Base-by-base conservation (phyloP, 2,329 filamentous ascomycete species). In the Cytospora piceicola region DNA sequence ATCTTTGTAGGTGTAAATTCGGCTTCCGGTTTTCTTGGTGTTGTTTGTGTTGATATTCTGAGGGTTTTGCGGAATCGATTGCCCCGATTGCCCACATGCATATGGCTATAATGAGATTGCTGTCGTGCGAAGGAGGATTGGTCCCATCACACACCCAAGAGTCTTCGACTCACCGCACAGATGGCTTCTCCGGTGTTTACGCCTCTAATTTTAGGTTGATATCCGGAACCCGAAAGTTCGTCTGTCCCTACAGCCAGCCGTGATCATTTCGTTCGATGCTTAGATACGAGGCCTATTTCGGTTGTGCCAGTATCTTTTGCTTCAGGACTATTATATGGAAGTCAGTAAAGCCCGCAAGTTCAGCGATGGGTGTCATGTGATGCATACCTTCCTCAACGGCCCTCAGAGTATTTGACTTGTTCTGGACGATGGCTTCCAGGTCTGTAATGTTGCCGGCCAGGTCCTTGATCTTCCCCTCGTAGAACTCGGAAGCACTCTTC, bases 351-450 rank as follows among this genome's bases (percentile, higher is more conserved):
- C 30, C 15, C 46, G 22, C 20, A 7, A 15, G 17, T 15, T 34
- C 20, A 29, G 17, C 9, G 14, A 22, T 49, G 27, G 27, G 58
- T 15, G n/a, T 27, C 3, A 32, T 14, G 22, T 8, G 4, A 24
- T n/a, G 12, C 75, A 65, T 80, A 90, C 92, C 92, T 80, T 98
- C 94, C 80, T 99, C 95, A 27, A 98, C 89, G 46, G 95, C 83
- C 65, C 91, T 87, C 69, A 96, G 80, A 75, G 95, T 97, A 70
- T 90, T 88, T 63, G 91, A 92, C 82, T 99, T 99, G 67, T 79
- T 79, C 71, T 87, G 82, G 4, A 88, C 80, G 59, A 88, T 86
- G 15, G 75, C 73, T 72, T 88, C 85, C 0, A 88, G 79, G 39
- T 86, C 85, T 69, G 85, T 83, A 34, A 88, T 79, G 61, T 82